Evolutionary conservation across 1,284 basidiomycete genomes (phyloP).

Genomic region (Microstroma glucosiphilum): DNA sequence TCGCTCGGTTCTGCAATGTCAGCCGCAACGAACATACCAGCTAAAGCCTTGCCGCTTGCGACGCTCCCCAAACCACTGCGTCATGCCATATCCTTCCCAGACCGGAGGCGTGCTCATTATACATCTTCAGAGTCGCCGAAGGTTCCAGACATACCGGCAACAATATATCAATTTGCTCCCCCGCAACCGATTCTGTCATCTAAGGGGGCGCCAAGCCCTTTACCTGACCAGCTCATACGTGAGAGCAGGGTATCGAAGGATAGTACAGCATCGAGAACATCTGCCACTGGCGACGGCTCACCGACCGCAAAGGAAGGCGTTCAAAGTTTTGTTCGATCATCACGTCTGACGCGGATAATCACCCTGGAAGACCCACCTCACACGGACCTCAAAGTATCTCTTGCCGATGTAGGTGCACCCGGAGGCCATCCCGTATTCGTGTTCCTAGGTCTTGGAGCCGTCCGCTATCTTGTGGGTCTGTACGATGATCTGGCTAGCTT

Average conservation of each 20-base stretch:
- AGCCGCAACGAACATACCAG: no score
- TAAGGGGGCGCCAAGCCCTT: no score
- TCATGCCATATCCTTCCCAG: no score
- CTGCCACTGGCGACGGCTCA: not conserved
- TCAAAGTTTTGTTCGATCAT: slow-evolving; percentile 10
- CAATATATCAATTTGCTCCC: no score
- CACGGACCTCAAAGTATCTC: slow-evolving; percentile 71
- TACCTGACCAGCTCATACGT: not conserved
- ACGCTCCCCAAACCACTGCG: no score
- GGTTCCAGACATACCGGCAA: no score
- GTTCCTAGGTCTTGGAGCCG: slow-evolving; percentile 87
- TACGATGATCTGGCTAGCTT: slow-evolving; percentile 93
- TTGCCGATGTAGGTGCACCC: slow-evolving; percentile 76
- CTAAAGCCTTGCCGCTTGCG: no score
- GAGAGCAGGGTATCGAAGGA: not conserved
- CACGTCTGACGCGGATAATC: slow-evolving; percentile 67
- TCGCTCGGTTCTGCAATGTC: no score
- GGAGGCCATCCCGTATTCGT: slow-evolving; percentile 78
- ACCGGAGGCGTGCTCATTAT: no score
- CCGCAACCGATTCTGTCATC: no score
- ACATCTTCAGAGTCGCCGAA: no score
- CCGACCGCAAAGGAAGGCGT: not conserved
- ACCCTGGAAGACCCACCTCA: slow-evolving; percentile 72
- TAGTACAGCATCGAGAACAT: not conserved
- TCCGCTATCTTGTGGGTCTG: slow-evolving; percentile 84